Conservation (phyloP, 2,329 filamentous ascomycete species). For the Hypoxylon rubiginosum region DNA sequence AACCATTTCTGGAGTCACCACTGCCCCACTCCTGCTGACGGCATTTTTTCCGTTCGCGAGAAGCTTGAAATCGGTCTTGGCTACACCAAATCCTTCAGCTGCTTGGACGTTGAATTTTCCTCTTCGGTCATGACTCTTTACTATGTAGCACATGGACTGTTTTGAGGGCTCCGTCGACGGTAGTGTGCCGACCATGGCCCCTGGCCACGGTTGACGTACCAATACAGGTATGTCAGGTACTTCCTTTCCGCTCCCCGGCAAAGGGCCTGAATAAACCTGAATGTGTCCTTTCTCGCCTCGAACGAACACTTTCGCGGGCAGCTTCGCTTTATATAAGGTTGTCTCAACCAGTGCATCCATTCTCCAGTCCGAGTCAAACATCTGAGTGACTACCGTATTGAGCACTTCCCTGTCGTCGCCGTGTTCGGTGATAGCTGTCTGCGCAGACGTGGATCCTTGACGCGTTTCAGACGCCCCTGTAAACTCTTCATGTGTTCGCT, state of each 20-base stretch:
- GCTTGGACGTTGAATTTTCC: conserved; percentile 81
- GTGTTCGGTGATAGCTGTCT: no score
- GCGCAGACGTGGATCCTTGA: background rate
- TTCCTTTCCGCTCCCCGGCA: conserved; percentile 63
- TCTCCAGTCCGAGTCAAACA: conserved; percentile 84
- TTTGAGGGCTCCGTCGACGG: conserved; percentile 76
- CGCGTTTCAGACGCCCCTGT: conserved; percentile 24
- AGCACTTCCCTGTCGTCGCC: conserved; percentile 63
- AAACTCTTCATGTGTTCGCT: conserved; percentile 63
- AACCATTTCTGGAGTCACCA: conserved; percentile 89
- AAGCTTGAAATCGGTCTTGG: conserved; percentile 66
- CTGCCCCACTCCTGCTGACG: conserved; percentile 71
- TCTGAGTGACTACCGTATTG: conserved; percentile 75
- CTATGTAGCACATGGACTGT: conserved; percentile 86
- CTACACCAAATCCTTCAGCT: conserved; percentile 75
- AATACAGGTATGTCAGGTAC: conserved; percentile 78
- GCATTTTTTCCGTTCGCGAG: conserved; percentile 76
- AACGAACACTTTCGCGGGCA: conserved; percentile 79
- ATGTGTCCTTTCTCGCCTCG: conserved; percentile 74
- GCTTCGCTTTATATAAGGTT: conserved; percentile 73
- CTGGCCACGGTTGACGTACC: conserved; percentile 84
- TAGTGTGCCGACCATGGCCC: conserved; percentile 71
- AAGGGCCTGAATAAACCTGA: conserved; percentile 77
- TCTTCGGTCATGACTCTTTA: conserved; percentile 80
- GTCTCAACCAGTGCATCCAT: conserved; percentile 77